Evolutionary conservation across 2,329 filamentous ascomycete species (phyloP), one percentile per base, ranked within the genome.

Genomic region (Ramularia collo-cygni): DNA sequence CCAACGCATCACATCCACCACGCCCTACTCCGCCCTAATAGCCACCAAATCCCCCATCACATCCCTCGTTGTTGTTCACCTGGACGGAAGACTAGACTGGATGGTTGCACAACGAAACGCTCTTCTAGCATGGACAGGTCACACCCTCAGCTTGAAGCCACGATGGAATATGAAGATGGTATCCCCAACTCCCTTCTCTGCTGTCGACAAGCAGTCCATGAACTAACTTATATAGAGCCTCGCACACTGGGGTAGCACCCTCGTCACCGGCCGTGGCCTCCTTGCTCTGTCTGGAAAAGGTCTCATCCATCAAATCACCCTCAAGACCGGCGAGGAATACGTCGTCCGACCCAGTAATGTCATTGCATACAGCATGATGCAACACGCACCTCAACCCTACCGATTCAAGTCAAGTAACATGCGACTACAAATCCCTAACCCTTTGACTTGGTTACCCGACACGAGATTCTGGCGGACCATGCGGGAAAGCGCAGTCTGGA

Each of bases 61-160:
- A 1, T 89, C 88, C 4, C 89, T 98, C 53, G 81, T 85, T 9
- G 79, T 94, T 6, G 74, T 98, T 17, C 84, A 90, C 60, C 77
- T 98, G 36, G 88, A 98, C 68, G 92, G 92, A 42, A 87, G 88
- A 4, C 81, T 88, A 42, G 92, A 98, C 66, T 98, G 92, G 90
- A 85, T 95, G 71, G 71, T 98, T 7, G 77, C 86, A 5, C 89
- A 96, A 61, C 77, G 86, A 47, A 83, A 85, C 50, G 88, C 88
- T 1, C 72, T 98, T 38, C 72, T 96, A n/a, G 92, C 92, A 39
- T 98, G 92, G 92, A 95, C 90, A 0, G 92, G 92, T 18, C 85
- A 94, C 61, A 88, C 86, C 1, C 71, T 98, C 39, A 71, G 73
- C 12, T 74, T 92, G 31, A 80, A 79, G 26, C 86, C 89, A 2